Evolutionary conservation across 768 basidiomycete genomes (phyloP).

Genomic region (Mycena rosella): DNA sequence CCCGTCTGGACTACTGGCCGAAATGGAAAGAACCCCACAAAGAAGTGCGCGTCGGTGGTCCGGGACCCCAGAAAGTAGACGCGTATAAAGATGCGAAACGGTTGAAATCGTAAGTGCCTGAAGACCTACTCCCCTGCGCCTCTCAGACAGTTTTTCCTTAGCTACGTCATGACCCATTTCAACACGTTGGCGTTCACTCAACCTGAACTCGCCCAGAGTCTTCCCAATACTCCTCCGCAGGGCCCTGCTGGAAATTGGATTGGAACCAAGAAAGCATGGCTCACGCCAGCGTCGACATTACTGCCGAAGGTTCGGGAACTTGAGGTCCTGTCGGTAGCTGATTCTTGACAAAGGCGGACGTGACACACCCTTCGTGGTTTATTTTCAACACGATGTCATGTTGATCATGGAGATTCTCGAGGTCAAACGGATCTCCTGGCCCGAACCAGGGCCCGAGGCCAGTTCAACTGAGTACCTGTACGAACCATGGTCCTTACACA

Average conservation of each 20-base stretch:
- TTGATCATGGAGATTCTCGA: slow-evolving; percentile 39
- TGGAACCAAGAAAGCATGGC: slow-evolving; percentile 39
- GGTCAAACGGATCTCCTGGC: slow-evolving; percentile 38
- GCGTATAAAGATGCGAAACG: slow-evolving; percentile 19
- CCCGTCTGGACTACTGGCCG: slow-evolving; percentile 25
- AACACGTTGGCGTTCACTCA: slow-evolving; percentile 37
- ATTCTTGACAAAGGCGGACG: slow-evolving; percentile 18
- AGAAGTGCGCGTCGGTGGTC: slow-evolving; percentile 20
- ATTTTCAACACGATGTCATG: slow-evolving; percentile 18
- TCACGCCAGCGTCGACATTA: slow-evolving; percentile 36
- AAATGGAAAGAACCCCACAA: slow-evolving; percentile 30
- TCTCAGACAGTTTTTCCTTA: slow-evolving; percentile 2
- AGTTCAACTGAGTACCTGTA: background rate
- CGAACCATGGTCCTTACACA: background rate
- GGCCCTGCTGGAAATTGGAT: slow-evolving; percentile 33
- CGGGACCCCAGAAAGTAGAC: slow-evolving; percentile 1
- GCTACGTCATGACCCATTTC: slow-evolving; percentile 41
- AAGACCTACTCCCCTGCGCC: background rate
- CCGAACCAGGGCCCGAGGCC: slow-evolving; percentile 33
- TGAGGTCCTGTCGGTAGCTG: background rate
- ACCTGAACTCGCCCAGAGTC: slow-evolving; percentile 22
- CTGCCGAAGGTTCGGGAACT: slow-evolving; percentile 31
- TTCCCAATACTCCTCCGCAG: slow-evolving; percentile 23
- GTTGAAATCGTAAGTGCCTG: slow-evolving; percentile 26
- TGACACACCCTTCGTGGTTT: slow-evolving; percentile 27